A percentile compares a stretch with the other conserved stretches of the same genome.
Conservation (phyloP, 176 grass and related monocot genomes). For the Alloteropsis semialata region DNA sequence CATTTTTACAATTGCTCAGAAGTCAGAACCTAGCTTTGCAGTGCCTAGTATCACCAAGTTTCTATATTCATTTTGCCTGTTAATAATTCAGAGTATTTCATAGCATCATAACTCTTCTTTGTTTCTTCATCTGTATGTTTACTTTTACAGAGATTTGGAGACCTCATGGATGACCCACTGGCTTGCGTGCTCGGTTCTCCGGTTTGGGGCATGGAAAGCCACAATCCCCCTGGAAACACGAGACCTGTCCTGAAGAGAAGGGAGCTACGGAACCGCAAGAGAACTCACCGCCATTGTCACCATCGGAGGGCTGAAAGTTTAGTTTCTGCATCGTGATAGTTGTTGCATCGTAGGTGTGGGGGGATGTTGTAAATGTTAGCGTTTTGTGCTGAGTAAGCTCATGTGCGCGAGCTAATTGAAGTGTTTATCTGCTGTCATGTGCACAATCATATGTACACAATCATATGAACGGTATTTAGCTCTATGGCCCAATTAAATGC, state of each 20-base stretch:
- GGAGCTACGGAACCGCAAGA: conserved; percentile 29
- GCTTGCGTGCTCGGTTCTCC: conserved; percentile 57
- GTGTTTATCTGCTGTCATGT: too few species aligned
- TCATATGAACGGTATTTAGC: too few species aligned
- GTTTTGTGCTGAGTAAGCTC: background rate
- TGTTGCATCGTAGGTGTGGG: background rate
- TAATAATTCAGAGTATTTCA: background rate
- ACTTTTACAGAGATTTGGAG: conserved; percentile 41
- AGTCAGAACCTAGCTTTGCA: background rate
- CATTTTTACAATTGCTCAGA: background rate
- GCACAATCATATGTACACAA: background rate
- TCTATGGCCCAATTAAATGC: too few species aligned
- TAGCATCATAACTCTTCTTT: background rate
- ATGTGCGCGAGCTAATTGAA: too few species aligned
- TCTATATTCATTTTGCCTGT: background rate
- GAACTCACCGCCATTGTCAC: conserved; percentile 15
- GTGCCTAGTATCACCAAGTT: background rate
- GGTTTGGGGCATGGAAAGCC: conserved; percentile 37
- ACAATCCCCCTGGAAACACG: conserved; percentile 6
- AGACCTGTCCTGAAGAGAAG: conserved; percentile 29
- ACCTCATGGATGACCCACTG: conserved; percentile 60
- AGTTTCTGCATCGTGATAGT: background rate
- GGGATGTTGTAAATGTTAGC: background rate
- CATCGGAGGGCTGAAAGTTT: background rate
- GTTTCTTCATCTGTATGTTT: background rate